Conservation (phyloP, 768 basidiomycete genomes). For the Tulasnella sp. region DNA sequence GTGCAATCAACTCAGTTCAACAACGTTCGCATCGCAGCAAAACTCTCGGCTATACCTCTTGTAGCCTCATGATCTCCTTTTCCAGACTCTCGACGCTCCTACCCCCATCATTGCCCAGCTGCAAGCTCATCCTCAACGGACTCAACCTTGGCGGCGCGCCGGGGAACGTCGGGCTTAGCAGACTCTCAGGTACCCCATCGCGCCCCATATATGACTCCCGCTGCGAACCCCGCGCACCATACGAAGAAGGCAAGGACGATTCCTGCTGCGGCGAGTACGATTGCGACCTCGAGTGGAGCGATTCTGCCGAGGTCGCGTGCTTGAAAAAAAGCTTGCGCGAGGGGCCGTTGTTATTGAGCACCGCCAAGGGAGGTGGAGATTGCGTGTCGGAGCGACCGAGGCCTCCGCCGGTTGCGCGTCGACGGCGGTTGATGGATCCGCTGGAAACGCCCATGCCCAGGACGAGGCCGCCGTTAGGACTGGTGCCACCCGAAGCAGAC, state of each 20-base stretch:
- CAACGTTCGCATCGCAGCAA: background rate
- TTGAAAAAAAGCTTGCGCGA: slow-evolving; percentile 69
- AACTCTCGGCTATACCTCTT: slow-evolving; percentile 50
- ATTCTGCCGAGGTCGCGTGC: slow-evolving; percentile 77
- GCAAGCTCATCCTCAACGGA: slow-evolving; percentile 15
- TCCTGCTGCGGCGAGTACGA: slow-evolving; percentile 94
- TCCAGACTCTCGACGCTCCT: slow-evolving; percentile 64
- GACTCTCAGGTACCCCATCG: slow-evolving; percentile 8
- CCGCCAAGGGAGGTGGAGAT: slow-evolving; percentile 5
- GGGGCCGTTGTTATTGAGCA: background rate
- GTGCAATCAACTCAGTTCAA: background rate
- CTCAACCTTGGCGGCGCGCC: slow-evolving; percentile 3
- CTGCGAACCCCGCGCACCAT: slow-evolving; percentile 15
- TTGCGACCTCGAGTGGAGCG: slow-evolving; percentile 80
- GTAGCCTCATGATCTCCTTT: slow-evolving; percentile 90
- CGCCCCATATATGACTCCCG: slow-evolving; percentile 2
- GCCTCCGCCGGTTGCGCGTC: background rate
- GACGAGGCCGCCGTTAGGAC: background rate
- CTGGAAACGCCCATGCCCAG: background rate
- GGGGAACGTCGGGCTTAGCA: slow-evolving; percentile 13
- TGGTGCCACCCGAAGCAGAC: slow-evolving; percentile 1
- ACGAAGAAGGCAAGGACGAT: slow-evolving; percentile 31
- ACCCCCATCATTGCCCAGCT: slow-evolving; percentile 1
- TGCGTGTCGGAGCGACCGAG: background rate
- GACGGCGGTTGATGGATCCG: background rate